These are phyloP conservation scores for Sugiyamaella floridensis DNA, from an alignment of 805 yeast genomes.

Conservation along the genomic window DNA sequence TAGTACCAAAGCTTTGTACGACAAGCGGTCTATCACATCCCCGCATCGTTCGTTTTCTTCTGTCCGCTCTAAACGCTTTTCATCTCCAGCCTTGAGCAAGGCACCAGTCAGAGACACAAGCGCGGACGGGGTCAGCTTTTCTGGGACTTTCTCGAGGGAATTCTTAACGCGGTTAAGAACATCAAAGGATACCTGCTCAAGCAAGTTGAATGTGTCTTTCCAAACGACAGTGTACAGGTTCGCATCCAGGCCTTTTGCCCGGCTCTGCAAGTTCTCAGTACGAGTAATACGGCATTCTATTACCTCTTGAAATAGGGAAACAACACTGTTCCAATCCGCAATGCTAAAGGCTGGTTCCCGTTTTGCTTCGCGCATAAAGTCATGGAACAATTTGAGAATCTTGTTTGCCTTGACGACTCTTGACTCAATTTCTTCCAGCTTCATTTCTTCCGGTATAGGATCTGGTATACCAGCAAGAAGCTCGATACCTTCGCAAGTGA, in stretches of 20 bases:
- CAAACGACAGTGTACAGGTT: not conserved
- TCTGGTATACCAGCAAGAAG: not conserved
- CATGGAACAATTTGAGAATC: not conserved
- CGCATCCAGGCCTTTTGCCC: not conserved
- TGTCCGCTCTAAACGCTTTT: not conserved
- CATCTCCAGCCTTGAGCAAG: not conserved
- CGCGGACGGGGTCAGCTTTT: not conserved
- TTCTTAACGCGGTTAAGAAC: not conserved
- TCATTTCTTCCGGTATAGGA: not conserved
- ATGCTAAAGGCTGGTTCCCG: not conserved
- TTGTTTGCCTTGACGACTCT: not conserved
- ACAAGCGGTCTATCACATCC: not conserved
- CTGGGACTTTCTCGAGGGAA: not conserved
- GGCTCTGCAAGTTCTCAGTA: not conserved
- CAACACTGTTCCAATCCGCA: not conserved
- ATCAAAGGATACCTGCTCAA: not conserved
- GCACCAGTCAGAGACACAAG: not conserved
- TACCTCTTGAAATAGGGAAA: not conserved
- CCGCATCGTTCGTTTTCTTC: not conserved
- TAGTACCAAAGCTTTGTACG: not conserved
- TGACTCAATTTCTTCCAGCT: not conserved
- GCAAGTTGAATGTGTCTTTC: not conserved
- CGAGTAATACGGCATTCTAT: not conserved
- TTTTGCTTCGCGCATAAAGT: not conserved
- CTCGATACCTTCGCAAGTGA: not conserved